Evolutionary conservation across 2,329 filamentous ascomycete genomes (phyloP).

Genomic region (Ceratocystis variospora): DNA sequence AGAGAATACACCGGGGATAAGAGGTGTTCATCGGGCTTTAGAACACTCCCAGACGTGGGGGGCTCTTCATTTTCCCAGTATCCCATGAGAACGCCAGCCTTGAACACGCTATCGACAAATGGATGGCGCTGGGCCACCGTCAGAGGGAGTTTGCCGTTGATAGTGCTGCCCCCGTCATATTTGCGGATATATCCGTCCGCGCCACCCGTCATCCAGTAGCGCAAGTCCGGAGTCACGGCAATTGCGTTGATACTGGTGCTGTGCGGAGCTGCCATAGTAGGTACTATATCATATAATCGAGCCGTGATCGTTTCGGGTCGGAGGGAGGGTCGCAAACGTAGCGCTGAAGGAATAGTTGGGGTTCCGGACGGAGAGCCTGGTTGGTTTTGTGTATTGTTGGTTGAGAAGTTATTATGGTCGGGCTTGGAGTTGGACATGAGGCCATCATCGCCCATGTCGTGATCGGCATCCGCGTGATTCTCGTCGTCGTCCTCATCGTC

Average conservation of each 20-base stretch:
- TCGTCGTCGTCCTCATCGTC: conserved; percentile 21
- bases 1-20: conserved; percentile 91
- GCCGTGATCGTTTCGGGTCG: conserved; percentile 68
- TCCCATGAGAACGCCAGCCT: conserved; percentile 83
- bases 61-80: conserved; percentile 98
- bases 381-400: background rate
- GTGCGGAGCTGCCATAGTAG: conserved; percentile 91
- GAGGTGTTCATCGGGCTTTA: conserved; percentile 43
- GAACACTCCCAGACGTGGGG: conserved; percentile 26
- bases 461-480: conserved; percentile 18
- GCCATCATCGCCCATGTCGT: conserved; percentile 13
- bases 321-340: conserved; percentile 42
- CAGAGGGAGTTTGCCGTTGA: conserved; percentile 83
- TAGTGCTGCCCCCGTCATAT: conserved; percentile 88
- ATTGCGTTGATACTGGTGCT: conserved; percentile 91
- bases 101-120: conserved; percentile 93
- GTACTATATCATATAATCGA: conserved; percentile 80
- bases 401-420: background rate
- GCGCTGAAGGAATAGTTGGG: conserved; percentile 18
- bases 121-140: conserved; percentile 93
- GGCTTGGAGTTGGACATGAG: background rate
- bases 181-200: conserved; percentile 93
- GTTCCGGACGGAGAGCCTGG: background rate
- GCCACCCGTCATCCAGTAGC: conserved; percentile 89
- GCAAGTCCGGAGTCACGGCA: conserved; percentile 80